phyloP scores from a whole-genome alignment of 2,329 filamentous ascomycete genomes.

The Xylariaceae sp. region DNA sequence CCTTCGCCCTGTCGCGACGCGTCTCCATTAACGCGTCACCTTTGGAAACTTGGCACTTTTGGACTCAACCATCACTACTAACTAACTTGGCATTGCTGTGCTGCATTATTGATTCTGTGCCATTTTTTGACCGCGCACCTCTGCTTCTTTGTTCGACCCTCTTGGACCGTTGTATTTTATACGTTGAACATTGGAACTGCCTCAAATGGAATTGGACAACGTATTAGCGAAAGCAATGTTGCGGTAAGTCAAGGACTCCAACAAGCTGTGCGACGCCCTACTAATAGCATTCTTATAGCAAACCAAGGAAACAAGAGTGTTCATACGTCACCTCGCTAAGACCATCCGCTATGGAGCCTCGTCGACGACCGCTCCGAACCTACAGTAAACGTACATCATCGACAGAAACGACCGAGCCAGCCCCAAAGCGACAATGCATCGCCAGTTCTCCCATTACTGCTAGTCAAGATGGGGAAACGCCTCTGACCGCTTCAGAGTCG shows the following conservation, averaged over 20 bases:
- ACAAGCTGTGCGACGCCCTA: background rate
- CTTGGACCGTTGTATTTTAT: background rate
- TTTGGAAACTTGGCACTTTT: slow-evolving; percentile 17
- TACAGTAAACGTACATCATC: slow-evolving; percentile 45
- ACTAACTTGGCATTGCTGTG: background rate
- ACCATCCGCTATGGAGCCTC: slow-evolving; percentile 21
- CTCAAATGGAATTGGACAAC: slow-evolving; percentile 22
- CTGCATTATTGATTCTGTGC: background rate
- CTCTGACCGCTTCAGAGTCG: background rate
- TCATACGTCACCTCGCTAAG: slow-evolving; percentile 30
- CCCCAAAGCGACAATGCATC: slow-evolving; percentile 36
- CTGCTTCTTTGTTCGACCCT: background rate
- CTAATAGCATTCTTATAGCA: slow-evolving; percentile 16
- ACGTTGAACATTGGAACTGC: background rate
- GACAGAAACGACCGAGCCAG: slow-evolving; percentile 33
- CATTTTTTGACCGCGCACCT: background rate
- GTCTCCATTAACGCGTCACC: slow-evolving; percentile 31
- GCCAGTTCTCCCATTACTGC: background rate
- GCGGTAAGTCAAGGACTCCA: slow-evolving; percentile 17
- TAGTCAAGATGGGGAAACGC: background rate
- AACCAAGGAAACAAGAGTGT: slow-evolving; percentile 28
- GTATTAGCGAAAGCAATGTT: slow-evolving; percentile 11
- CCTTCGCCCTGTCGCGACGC: slow-evolving; percentile 25
- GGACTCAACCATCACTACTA: background rate
- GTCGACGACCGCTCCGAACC: slow-evolving; percentile 45